Percentiles rank a stretch among this genome's conserved stretches.
Conservation (phyloP, 208 protist genomes). For the Crithidia mellificae region DNA sequence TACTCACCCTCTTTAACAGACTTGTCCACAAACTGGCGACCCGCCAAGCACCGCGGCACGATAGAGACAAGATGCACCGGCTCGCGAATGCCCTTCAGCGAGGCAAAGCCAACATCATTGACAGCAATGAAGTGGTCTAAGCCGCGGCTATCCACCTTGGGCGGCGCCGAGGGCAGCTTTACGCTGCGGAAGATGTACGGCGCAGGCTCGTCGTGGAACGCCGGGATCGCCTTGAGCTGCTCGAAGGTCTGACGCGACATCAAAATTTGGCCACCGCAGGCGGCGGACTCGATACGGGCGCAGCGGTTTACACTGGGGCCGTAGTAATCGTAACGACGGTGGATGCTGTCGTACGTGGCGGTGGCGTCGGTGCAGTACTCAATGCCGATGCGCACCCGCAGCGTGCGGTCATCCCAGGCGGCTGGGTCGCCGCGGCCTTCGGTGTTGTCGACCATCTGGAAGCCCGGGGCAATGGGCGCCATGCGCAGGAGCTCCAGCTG, state of each 20-base stretch:
- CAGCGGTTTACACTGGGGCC: slow-evolving; percentile 86
- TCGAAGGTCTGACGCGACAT: slow-evolving; percentile 69
- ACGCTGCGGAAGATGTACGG: slow-evolving; percentile 43
- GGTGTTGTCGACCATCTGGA: slow-evolving; percentile 59
- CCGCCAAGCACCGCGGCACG: slow-evolving; percentile 50
- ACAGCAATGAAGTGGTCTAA: slow-evolving; percentile 69
- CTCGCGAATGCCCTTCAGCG: slow-evolving; percentile 55
- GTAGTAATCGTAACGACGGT: slow-evolving; percentile 88
- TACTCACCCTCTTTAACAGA: slow-evolving; percentile 5
- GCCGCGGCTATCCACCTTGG: slow-evolving; percentile 34
- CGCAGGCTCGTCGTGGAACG: slow-evolving; percentile 64
- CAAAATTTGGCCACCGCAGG: slow-evolving; percentile 84
- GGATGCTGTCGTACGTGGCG: slow-evolving; percentile 64
- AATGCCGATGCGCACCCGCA: slow-evolving; percentile 70
- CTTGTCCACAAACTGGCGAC: slow-evolving; percentile 60
- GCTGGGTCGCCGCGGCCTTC: slow-evolving; percentile 51
- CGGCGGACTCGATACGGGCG: slow-evolving; percentile 67
- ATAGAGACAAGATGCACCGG: slow-evolving; percentile 68
- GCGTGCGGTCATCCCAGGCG: slow-evolving; percentile 40
- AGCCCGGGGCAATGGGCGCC: slow-evolving; percentile 57
- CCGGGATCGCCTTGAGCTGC: slow-evolving; percentile 53
- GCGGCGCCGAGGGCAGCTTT: slow-evolving; percentile 35
- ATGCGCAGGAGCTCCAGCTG: slow-evolving; percentile 79
- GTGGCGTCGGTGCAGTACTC: slow-evolving; percentile 77
- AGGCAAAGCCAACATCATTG: slow-evolving; percentile 45